These are phyloP conservation scores for Zygosaccharomyces rouxii DNA, from an alignment of 805 yeast genomes.

Conservation along the genomic window DNA sequence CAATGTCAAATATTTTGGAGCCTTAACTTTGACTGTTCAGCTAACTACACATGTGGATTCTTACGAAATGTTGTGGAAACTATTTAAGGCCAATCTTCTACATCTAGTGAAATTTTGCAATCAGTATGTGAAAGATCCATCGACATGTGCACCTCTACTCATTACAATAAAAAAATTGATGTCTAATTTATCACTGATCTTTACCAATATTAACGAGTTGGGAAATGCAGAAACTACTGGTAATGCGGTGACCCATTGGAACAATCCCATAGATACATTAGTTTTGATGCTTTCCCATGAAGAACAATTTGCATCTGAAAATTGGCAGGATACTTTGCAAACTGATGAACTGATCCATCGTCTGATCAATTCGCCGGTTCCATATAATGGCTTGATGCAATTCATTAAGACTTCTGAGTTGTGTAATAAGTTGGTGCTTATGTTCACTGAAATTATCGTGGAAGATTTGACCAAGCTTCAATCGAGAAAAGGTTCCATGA, in stretches of 20 bases:
- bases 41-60: slow-evolving; percentile 20
- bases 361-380: slow-evolving; percentile 16
- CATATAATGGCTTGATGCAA: slow-evolving; percentile 25
- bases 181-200: slow-evolving; percentile 34
- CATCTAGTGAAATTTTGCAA: slow-evolving; percentile 21
- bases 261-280: slow-evolving; percentile 34
- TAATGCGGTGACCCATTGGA: slow-evolving; percentile 23
- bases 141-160: slow-evolving; percentile 11
- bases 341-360: slow-evolving; percentile 11
- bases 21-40: slow-evolving; percentile 35
- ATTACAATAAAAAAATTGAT: slow-evolving; percentile 32
- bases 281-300: slow-evolving; percentile 19
- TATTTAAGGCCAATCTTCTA: slow-evolving; percentile 26
- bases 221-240: slow-evolving; percentile 8
- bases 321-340: slow-evolving; percentile 18
- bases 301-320: slow-evolving; percentile 6
- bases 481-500: slow-evolving; percentile 24
- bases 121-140: slow-evolving; percentile 18
- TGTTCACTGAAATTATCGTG: slow-evolving; percentile 32
- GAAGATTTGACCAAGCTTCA: slow-evolving; percentile 35
- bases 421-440: slow-evolving; percentile 25
- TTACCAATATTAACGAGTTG: slow-evolving; percentile 26
- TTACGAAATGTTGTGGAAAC: slow-evolving; percentile 18
- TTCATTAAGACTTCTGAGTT: slow-evolving; percentile 22
- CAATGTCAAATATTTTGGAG: slow-evolving; percentile 35